A percentile compares a stretch with the other conserved stretches of the same genome.
Conservation (phyloP, 2,329 filamentous ascomycete genomes). For the Corniculantispora saksenae region DNA sequence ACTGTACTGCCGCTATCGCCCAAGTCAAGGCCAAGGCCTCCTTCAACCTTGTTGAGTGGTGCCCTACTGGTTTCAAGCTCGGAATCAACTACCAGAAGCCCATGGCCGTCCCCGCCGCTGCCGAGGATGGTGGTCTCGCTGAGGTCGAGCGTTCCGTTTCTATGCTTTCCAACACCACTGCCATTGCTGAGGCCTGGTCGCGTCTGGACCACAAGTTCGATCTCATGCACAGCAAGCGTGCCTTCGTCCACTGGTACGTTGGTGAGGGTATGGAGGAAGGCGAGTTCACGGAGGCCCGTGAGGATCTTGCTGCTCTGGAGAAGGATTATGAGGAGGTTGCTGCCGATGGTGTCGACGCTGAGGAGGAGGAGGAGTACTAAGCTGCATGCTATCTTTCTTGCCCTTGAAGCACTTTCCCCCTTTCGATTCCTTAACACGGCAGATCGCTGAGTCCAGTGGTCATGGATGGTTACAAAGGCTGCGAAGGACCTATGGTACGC, state of each 20-base stretch:
- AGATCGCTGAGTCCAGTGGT: neutral
- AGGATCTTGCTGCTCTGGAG: slow-evolving; percentile 82
- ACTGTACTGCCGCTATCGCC: slow-evolving; percentile 67
- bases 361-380: slow-evolving; percentile 79
- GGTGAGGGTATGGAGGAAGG: slow-evolving; percentile 92
- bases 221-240: slow-evolving; percentile 77
- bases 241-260: slow-evolving; percentile 78
- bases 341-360: slow-evolving; percentile 66
- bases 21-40: slow-evolving; percentile 68
- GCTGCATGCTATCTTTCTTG: slow-evolving; percentile 4
- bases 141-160: slow-evolving; percentile 64
- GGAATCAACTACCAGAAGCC: slow-evolving; percentile 76
- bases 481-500: neutral
- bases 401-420: neutral
- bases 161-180: slow-evolving; percentile 75
- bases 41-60: slow-evolving; percentile 76
- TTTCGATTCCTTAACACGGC: neutral
- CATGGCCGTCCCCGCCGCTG: slow-evolving; percentile 55
- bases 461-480: neutral
- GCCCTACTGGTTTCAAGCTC: slow-evolving; percentile 74
- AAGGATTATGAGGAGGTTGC: slow-evolving; percentile 87
- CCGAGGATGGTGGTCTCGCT: slow-evolving; percentile 59
- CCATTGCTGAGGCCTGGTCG: slow-evolving; percentile 73
- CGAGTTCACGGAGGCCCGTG: slow-evolving; percentile 84
- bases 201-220: slow-evolving; percentile 75